Evolutionary conservation across 139 green algal genomes (phyloP), one percentile per base, ranked within the genome.

Genomic region (Chlamydomonas urium): DNA sequence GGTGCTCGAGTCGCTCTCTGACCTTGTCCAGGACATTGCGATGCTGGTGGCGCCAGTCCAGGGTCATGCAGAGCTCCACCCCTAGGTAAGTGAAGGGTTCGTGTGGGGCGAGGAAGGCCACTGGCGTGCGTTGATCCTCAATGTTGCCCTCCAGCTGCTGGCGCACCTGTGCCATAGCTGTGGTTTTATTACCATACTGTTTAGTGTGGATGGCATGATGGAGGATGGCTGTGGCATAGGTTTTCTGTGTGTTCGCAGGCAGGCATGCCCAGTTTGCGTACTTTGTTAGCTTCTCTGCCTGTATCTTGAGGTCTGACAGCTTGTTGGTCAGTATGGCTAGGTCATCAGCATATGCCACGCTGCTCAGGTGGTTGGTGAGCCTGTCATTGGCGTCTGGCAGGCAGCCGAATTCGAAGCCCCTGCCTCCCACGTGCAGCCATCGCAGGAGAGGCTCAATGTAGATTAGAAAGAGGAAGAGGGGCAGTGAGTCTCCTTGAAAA

Each of bases 391-490:
- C 5, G n/a, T 29, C 23, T 10, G 53, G 10, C 21, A 62, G 23
- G 53, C 53, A 62, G 8, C n/a, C 24, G 14, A 50, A 50, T 17
- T 47, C 38, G 31, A 42, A 66, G 21, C 59, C 31, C 24, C 59
- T 10, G 59, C 31, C 59, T 45, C 59, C 59, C 31, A 26, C 29
- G 14, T 38, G 28, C 10, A 42, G 6, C 59, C 59, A 66, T 42
- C 59, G 31, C 10, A 66, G 59, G 59, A 47, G 31, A 32, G 59
- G 59, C 32, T 66, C 59, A 42, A 66, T 42, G 31, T 47, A 66
- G 29, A 66, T 66, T 14, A 66, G 31, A n/a, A 66, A 66, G 28
- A 66, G 59, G 6, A 66, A n/a, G 8, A n/a, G 59, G 29, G 59
- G 38, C 10, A 66, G 59, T 6, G 59, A 42, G 59, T 66, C 59